A percentile compares a stretch with the other conserved stretches of the same genome.
These are phyloP conservation scores for Xylaria intraflava DNA, from an alignment of 495 filamentous ascomycete genomes.

Conservation along the genomic window DNA sequence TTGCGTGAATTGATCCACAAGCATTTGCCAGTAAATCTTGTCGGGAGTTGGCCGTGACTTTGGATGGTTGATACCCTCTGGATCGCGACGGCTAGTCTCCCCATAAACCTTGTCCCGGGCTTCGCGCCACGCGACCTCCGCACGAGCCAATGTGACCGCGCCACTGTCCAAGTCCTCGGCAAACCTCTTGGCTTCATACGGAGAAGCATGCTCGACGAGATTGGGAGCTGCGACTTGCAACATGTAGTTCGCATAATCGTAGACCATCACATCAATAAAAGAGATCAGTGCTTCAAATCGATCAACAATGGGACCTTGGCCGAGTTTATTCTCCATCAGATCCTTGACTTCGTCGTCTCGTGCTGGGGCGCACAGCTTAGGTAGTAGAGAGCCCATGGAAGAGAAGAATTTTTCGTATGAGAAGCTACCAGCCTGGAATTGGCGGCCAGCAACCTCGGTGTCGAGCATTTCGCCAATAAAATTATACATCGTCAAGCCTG, in stretches of 20 bases:
- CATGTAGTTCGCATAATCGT: constrained; percentile 94
- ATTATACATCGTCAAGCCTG: constrained; percentile 72
- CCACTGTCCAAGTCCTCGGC: constrained; percentile 60
- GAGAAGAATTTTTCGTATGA: constrained; percentile 91
- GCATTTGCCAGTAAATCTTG: constrained; percentile 76
- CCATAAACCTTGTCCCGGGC: constrained; percentile 62
- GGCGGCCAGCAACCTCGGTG: constrained; percentile 63
- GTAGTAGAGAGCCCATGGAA: constrained; percentile 83
- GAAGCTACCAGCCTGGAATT: constrained; percentile 75
- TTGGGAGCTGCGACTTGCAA: constrained; percentile 72
- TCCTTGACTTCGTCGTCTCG: constrained; percentile 78
- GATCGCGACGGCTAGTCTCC: constrained; percentile 67
- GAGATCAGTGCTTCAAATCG: constrained; percentile 76
- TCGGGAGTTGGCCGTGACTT: constrained; percentile 51
- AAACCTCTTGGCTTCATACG: constrained; percentile 77
- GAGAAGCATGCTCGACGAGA: constrained; percentile 70
- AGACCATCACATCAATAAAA: constrained; percentile 83
- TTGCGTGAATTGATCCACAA: constrained; percentile 49
- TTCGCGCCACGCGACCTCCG: constrained; percentile 63
- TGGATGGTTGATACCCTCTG: constrained; percentile 55
- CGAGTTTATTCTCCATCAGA: constrained; percentile 62
- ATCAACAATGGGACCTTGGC: constrained; percentile 70
- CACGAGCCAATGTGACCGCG: constrained; percentile 51
- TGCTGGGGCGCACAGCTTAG: constrained; percentile 87
- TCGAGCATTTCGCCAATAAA: constrained; percentile 84